Evolutionary conservation across 2,329 filamentous ascomycete species (phyloP), one percentile per base, ranked within the genome.

Genomic region (Chalaropsis ovoidea): DNA sequence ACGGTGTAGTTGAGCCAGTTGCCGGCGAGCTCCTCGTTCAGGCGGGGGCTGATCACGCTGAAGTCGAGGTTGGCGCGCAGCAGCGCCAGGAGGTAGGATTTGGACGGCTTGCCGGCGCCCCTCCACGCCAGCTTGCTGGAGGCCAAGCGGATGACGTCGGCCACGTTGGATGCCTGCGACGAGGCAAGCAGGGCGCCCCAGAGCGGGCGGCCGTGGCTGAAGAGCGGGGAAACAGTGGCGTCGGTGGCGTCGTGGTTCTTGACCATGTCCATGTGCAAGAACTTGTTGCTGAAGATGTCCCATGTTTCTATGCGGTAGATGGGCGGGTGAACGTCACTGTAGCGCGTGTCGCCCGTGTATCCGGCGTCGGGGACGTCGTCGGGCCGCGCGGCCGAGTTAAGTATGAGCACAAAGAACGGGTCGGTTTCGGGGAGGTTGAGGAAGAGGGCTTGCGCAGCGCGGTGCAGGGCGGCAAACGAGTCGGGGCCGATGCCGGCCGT

Each of bases 1-100:
- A 67, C 22, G 13, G 60, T 62, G 19, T 67, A 67, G 22, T 67
- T 67, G 27, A 67, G 39, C 66, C 66, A 67, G 54, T 63, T 39
- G 2, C 35, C 47, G 2, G 66, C 41, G 15, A 67, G 47, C 17
- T 67, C 63, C 49, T 67, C 60, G 47, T 67, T 56, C 2, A 67
- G 35, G 1, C 22, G 39, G 1, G 63, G 63, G 22, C 52, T 60
- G 22, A 41, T 35, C n/a, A 67, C 42, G 15, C 62, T 42, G n/a
- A 67, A 65, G 42, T 17, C 39, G 3, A 67, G 8, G 4, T 39
- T 49, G 4, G 63, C 61, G 5, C 66, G 52, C 41, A 65, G 24
- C 39, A 67, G 49, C 11, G 66, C 66, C 31, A 67, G 49, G 5
- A 65, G 19, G 42, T 65, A 62, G 13, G 63, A 58, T 41, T 45